Conservation (phyloP, 257 asterid species). For the Eucommia ulmoides region DNA sequence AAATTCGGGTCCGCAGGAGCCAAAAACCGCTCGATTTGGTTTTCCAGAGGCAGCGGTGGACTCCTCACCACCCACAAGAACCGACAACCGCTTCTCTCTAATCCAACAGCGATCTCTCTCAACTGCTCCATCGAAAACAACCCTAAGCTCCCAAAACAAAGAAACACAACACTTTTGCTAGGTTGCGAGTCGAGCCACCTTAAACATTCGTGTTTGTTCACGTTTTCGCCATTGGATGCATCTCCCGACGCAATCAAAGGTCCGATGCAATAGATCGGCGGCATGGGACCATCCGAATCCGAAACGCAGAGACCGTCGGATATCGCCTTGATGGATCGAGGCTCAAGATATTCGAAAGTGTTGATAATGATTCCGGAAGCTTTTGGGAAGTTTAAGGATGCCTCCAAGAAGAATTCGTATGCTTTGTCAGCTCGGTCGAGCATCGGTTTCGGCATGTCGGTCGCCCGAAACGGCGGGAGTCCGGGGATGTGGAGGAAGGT, state of each 20-base stretch:
- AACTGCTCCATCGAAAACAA: slow-evolving; percentile 12
- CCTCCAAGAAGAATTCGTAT: slow-evolving; percentile 13
- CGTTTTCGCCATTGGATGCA: background rate
- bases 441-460: slow-evolving; percentile 12
- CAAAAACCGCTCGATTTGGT: background rate
- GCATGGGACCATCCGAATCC: background rate
- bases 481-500: slow-evolving; percentile 17
- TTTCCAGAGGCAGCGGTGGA: slow-evolving; percentile 3
- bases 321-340: slow-evolving; percentile 4
- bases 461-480: slow-evolving; percentile 11
- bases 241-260: slow-evolving; percentile 7
- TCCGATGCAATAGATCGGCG: slow-evolving; percentile 7
- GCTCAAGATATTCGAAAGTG: slow-evolving; percentile 8
- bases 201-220: slow-evolving; percentile 2
- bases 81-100: slow-evolving; percentile 18
- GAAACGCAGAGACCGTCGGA: background rate
- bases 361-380: slow-evolving; percentile 11
- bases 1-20: slow-evolving; percentile 6
- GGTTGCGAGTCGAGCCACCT: slow-evolving; percentile 14
- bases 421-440: slow-evolving; percentile 10
- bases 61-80: slow-evolving; percentile 21
- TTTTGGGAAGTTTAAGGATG: slow-evolving; percentile 12
- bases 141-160: slow-evolving; percentile 24
- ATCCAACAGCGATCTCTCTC: slow-evolving; percentile 18
- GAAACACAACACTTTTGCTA: slow-evolving; percentile 18